phyloP scores from a whole-genome alignment of 805 yeast genomes.

The Metschnikowia santaceciliae region DNA sequence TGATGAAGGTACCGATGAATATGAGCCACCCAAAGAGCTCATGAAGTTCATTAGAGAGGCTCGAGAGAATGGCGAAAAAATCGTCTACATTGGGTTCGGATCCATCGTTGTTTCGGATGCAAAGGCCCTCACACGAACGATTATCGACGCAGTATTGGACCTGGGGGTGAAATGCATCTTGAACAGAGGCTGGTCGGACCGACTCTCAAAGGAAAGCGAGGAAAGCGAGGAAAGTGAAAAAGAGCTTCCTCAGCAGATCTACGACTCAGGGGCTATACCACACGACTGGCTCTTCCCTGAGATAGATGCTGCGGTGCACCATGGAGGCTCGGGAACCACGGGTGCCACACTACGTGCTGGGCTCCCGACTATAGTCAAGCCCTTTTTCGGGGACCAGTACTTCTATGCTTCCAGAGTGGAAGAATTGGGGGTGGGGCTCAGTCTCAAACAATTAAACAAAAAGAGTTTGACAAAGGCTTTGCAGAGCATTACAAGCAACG shows the following conservation, averaged over 20 bases:
- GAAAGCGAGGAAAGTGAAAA: conserved; percentile 28
- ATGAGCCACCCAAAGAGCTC: conserved; percentile 58
- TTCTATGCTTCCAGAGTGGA: conserved; percentile 86
- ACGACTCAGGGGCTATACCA: conserved; percentile 68
- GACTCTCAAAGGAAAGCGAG: conserved; percentile 38
- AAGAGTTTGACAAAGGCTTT: conserved; percentile 64
- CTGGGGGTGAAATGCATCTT: conserved; percentile 84
- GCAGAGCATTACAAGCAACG: conserved; percentile 61
- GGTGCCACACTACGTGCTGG: conserved; percentile 89
- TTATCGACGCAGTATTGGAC: conserved; percentile 70
- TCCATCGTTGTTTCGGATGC: conserved; percentile 90
- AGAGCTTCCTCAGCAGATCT: conserved; percentile 63
- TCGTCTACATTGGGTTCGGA: conserved; percentile 93
- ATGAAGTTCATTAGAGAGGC: conserved; percentile 62
- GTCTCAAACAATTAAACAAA: conserved; percentile 62
- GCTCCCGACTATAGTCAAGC: conserved; percentile 84
- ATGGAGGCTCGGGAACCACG: conserved; percentile 96
- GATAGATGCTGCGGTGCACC: conserved; percentile 93
- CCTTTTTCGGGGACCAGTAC: conserved; percentile 95
- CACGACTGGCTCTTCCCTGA: conserved; percentile 93
- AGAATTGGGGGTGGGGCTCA: conserved; percentile 82
- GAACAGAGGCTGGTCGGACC: conserved; percentile 93
- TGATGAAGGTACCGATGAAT: conserved; percentile 54
- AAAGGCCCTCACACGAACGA: conserved; percentile 67
- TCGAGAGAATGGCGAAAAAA: conserved; percentile 52